Evolutionary conservation across 768 basidiomycete genomes (phyloP).

Genomic region (Dacryopinax primogenitus): DNA sequence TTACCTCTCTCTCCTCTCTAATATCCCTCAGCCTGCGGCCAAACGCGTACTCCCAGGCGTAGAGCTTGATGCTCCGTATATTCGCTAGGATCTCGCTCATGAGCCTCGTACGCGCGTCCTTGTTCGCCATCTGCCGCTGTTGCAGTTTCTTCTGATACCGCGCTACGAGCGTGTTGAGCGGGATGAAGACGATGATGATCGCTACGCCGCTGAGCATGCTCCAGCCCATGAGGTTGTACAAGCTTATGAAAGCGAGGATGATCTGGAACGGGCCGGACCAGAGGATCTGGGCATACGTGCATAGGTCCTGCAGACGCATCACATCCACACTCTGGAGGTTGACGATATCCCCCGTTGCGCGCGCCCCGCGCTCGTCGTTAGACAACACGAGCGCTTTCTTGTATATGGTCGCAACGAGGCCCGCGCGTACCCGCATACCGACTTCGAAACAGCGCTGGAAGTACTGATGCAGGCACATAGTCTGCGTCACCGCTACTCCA

Average conservation of each 20-base stretch:
- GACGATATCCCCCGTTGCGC: slow-evolving; percentile 83
- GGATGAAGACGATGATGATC: slow-evolving; percentile 25
- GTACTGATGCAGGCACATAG: slow-evolving; percentile 74
- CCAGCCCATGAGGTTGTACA: slow-evolving; percentile 86
- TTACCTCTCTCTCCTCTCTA: slow-evolving; percentile 69
- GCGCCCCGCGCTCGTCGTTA: slow-evolving; percentile 61
- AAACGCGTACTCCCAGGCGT: slow-evolving; percentile 92
- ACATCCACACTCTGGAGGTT: slow-evolving; percentile 88
- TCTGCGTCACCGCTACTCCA: slow-evolving; percentile 60
- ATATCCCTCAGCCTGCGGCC: slow-evolving; percentile 63
- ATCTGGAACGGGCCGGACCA: slow-evolving; percentile 86
- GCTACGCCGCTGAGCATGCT: slow-evolving; percentile 73
- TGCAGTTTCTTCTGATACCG: slow-evolving; percentile 60
- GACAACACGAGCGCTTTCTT: slow-evolving; percentile 74
- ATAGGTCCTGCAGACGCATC: slow-evolving; percentile 63
- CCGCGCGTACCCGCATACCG: slow-evolving; percentile 88
- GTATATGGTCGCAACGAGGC: slow-evolving; percentile 76
- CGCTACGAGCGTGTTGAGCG: slow-evolving; percentile 39
- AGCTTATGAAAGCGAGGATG: slow-evolving; percentile 71
- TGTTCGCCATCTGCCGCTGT: slow-evolving; percentile 83
- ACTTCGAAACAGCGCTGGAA: slow-evolving; percentile 74
- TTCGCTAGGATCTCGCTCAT: slow-evolving; percentile 93
- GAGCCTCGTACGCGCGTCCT: slow-evolving; percentile 66
- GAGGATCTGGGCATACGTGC: slow-evolving; percentile 69
- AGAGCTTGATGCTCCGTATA: slow-evolving; percentile 83